Conservation (phyloP, 192 early-diverging fungal species). For the Pilobolus umbonatus region DNA sequence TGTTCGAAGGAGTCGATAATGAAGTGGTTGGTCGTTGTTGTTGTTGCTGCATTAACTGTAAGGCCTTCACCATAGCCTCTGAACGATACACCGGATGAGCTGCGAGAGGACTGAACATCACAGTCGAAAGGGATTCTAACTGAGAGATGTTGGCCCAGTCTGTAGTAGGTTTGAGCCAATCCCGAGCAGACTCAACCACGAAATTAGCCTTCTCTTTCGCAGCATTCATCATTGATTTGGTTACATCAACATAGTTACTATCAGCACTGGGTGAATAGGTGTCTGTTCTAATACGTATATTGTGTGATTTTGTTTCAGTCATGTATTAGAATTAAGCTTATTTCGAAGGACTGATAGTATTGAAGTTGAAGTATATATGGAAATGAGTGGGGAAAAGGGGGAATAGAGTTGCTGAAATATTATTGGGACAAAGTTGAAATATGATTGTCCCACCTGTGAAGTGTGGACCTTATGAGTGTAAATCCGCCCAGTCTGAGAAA, state of each 20-base stretch:
- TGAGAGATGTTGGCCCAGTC: constrained; percentile 17
- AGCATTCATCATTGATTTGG: neutral
- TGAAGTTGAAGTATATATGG: too few relatives aligned
- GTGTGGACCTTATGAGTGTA: too few relatives aligned
- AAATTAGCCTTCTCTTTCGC: constrained; percentile 17
- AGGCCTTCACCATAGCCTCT: constrained; percentile 47
- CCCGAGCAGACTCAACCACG: constrained; percentile 28
- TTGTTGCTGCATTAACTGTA: constrained; percentile 46
- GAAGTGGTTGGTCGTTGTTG: neutral
- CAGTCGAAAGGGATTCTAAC: constrained; percentile 33
- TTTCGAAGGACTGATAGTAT: too few relatives aligned
- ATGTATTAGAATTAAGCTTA: too few relatives aligned
- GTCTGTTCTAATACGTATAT: too few relatives aligned
- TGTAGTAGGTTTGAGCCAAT: constrained; percentile 22
- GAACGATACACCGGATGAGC: constrained; percentile 46
- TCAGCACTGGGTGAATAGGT: neutral
- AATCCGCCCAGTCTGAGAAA: too few relatives aligned
- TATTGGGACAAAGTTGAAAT: too few relatives aligned
- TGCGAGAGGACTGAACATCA: constrained; percentile 52
- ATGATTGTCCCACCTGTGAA: too few relatives aligned
- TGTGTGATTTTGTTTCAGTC: too few relatives aligned
- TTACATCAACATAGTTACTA: neutral
- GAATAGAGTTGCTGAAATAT: too few relatives aligned
- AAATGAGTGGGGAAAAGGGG: too few relatives aligned
- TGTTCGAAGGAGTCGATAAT: neutral